Conservation (phyloP, 2,329 filamentous ascomycete genomes). For the Tolypocladium endophyticum region DNA sequence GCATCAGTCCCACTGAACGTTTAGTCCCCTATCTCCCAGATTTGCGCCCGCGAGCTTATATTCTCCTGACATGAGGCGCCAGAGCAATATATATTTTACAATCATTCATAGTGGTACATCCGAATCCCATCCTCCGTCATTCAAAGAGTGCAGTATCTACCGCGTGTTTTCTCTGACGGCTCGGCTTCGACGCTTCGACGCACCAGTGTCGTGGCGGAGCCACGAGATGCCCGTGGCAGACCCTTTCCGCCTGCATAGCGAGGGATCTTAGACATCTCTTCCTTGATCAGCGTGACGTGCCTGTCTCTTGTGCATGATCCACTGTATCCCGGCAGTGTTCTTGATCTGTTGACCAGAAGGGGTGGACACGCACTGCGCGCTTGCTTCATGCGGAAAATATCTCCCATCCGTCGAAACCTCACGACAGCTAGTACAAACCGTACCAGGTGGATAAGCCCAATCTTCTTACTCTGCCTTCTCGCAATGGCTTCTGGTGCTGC, state of each 20-base stretch:
- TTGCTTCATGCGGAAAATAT: not conserved
- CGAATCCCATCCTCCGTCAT: not conserved
- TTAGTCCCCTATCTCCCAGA: not conserved
- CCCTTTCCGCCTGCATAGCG: not conserved
- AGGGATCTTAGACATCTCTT: not conserved
- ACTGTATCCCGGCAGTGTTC: not conserved
- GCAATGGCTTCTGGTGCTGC: not conserved
- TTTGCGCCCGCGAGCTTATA: not conserved
- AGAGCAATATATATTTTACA: not conserved
- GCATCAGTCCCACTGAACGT: no score
- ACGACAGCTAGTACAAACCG: not conserved
- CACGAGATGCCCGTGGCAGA: not conserved
- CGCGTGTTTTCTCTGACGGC: not conserved
- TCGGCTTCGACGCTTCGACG: not conserved
- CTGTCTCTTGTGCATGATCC: not conserved
- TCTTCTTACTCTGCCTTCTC: not conserved
- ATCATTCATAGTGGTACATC: not conserved
- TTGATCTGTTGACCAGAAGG: not conserved
- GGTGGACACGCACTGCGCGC: not conserved
- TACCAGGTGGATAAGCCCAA: not conserved
- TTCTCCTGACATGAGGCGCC: not conserved
- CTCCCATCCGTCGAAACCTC: not conserved
- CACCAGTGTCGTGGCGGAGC: not conserved
- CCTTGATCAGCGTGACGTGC: not conserved
- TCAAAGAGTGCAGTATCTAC: not conserved